These are phyloP conservation scores for Xanthoconium stramineum DNA, from an alignment of 768 basidiomycete species.

Conservation along the genomic window DNA sequence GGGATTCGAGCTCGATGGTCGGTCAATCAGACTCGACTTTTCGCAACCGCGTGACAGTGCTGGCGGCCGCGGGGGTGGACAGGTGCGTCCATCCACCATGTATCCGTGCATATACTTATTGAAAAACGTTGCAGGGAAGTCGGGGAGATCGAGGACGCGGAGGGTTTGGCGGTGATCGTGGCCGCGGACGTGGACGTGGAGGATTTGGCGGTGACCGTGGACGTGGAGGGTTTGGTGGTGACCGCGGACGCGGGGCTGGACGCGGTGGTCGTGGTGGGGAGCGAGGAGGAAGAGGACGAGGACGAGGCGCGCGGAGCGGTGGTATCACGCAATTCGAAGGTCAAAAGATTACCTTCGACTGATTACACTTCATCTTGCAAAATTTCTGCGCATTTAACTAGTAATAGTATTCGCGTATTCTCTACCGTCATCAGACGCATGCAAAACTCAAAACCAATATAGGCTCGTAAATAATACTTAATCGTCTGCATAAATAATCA, in stretches of 20 bases:
- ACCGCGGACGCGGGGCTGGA: slow-evolving; percentile 33
- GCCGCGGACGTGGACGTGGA: slow-evolving; percentile 26
- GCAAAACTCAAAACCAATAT: neutral
- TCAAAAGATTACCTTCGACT: slow-evolving; percentile 48
- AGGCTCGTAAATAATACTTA: too few relatives aligned
- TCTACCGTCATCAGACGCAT: neutral
- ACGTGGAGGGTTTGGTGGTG: slow-evolving; percentile 33
- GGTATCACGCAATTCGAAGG: slow-evolving; percentile 52
- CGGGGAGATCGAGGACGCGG: slow-evolving; percentile 34
- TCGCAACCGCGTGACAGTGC: slow-evolving; percentile 73
- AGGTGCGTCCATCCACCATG: slow-evolving; percentile 32
- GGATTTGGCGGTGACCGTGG: slow-evolving; percentile 25
- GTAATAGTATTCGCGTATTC: neutral
- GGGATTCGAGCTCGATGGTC: slow-evolving; percentile 78
- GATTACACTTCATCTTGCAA: neutral
- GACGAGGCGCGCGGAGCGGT: slow-evolving; percentile 49
- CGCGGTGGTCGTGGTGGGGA: slow-evolving; percentile 44
- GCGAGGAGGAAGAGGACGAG: slow-evolving; percentile 31
- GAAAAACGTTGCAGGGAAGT: slow-evolving; percentile 23
- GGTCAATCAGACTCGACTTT: slow-evolving; percentile 79
- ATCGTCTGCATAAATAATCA: neutral
- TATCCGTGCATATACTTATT: neutral
- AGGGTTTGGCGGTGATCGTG: slow-evolving; percentile 16
- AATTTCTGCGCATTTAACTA: neutral
- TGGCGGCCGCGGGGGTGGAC: slow-evolving; percentile 50